Conservation (phyloP, 176 grass and related monocot species). For the Triticum urartu region DNA sequence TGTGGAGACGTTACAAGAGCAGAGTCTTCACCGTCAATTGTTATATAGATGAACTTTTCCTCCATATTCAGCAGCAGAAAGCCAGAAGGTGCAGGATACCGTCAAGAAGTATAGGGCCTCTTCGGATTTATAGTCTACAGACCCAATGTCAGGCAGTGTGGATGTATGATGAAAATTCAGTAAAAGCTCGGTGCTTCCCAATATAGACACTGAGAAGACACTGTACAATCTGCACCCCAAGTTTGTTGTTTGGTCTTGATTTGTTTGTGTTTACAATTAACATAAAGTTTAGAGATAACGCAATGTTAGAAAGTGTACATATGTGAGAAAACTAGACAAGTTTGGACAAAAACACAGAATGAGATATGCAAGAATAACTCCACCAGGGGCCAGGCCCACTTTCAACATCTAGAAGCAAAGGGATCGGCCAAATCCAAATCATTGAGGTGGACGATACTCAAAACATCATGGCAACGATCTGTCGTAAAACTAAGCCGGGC, state of each 20-base stretch:
- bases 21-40: background rate
- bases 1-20: too few species aligned
- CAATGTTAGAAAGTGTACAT: background rate
- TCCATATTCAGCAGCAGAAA: background rate
- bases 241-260: background rate
- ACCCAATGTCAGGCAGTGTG: too few species aligned
- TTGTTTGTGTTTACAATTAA: background rate
- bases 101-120: too few species aligned
- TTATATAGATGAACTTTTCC: background rate
- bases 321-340: background rate
- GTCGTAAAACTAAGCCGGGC: background rate
- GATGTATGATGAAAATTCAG: background rate
- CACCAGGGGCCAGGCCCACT: background rate
- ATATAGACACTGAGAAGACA: background rate
- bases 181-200: background rate
- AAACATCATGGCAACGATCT: background rate
- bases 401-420: background rate
- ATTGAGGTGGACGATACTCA: background rate
- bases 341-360: background rate
- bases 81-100: too few species aligned
- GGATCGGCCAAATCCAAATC: background rate
- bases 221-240: too few species aligned
- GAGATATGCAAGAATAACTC: background rate
- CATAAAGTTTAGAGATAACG: background rate
- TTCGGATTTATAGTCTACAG: too few species aligned